A percentile compares a stretch with the other conserved stretches of the same genome.
Evolutionary conservation across 441 rosid species (phyloP).

Genomic region (California macrophylla): DNA sequence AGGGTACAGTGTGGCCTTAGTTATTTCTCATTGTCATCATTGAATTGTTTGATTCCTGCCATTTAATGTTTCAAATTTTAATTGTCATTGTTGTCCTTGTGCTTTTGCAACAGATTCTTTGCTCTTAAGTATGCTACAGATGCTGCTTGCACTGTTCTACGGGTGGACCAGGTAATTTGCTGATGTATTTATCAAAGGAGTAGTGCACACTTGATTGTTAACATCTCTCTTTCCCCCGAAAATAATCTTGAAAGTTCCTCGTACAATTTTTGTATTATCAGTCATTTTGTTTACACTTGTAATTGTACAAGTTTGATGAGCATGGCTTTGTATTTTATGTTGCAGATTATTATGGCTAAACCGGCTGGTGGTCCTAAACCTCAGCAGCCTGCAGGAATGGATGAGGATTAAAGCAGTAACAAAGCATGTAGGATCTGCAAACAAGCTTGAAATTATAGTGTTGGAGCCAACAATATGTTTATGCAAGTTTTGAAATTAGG

Average conservation of each 20-base stretch:
- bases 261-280: not conserved
- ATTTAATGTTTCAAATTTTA: not conserved
- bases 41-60: not conserved
- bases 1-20: not conserved
- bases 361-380: conserved; percentile 97
- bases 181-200: not conserved
- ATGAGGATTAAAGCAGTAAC: conserved; percentile 52
- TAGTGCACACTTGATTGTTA: no score
- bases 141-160: conserved; percentile 94
- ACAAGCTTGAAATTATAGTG: not conserved
- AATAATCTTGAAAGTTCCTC: not conserved
- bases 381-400: conserved; percentile 72
- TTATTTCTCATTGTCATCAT: not conserved
- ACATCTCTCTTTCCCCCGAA: no score
- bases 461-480: not conserved
- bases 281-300: not conserved
- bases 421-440: not conserved
- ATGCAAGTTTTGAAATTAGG: conserved; percentile 6
- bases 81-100: not conserved
- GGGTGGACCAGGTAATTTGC: conserved; percentile 82
- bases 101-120: conserved; percentile 44
- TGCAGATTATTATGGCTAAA: conserved; percentile 97
- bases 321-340: conserved; percentile 10
- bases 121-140: conserved; percentile 94
- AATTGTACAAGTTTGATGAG: conserved; percentile 1